Evolutionary conservation across 1,284 basidiomycete genomes (phyloP), one percentile per base, ranked within the genome.

Genomic region (Cutaneotrichosporon cutaneum): DNA sequence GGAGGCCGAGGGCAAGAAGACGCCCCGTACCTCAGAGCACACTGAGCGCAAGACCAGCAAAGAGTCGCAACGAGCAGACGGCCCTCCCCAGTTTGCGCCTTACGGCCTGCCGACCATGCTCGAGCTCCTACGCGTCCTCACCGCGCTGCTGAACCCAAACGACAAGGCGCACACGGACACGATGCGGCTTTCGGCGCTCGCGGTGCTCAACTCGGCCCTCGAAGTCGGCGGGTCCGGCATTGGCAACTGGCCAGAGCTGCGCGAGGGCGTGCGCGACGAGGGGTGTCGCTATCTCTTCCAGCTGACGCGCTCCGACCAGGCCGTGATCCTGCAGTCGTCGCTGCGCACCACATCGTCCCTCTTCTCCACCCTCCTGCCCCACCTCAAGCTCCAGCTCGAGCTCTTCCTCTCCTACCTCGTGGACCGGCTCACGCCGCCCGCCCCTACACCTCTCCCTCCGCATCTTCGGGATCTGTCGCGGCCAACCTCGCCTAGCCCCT

Each of bases 141-240:
- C 97, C 70, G 94, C 95, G 66, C 90, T 99, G 24, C 84, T 99
- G 27, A 94, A 99, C 77, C 96, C 96, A 18, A 90, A 87, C 69
- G 94, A 96, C 72, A 88, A 92, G 67, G 87, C 94, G 59, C 95
- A 99, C 76, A 98, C 96, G 5, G 94, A 98, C 76, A 92, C 94
- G 4, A 98, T 96, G 69, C 88, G 96, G 7, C 82, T 97, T 13
- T 90, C 92, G 52, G 90, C 94, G 0, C 84, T 99, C 35, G 86
- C 89, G 0, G 89, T 96, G 58, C 84, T 99, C 55, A 94, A 93
- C 71, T 84, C 88, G n/a, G 88, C 92, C 1, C 87, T 99, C 64
- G 94, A 98, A 78, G 86, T 89, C 33, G 86, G 90, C 9, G 94
- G 94, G 4, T 78, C 83, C 21, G 85, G 84, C 48, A 86, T 99